Conservation (phyloP, 2,329 filamentous ascomycete species). For the Magnaporthiopsis rhizophila region DNA sequence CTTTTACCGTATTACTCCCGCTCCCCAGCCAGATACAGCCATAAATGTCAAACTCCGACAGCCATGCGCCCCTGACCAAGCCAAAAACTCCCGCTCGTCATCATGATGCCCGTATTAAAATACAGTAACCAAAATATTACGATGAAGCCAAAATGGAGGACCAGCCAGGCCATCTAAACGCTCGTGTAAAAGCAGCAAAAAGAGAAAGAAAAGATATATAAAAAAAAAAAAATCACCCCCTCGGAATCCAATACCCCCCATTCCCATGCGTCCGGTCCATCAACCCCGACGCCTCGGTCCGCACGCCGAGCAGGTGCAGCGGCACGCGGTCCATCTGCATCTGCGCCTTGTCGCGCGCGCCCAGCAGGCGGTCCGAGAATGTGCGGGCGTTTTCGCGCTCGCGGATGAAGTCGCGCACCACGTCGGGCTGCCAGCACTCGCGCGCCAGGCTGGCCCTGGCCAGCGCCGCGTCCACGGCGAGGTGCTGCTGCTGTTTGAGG, state of each 20-base stretch:
- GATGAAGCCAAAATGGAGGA: no score
- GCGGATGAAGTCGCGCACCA: slow-evolving; percentile 29
- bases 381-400: slow-evolving; percentile 32
- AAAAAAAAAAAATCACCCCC: slow-evolving; percentile 10
- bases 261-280: slow-evolving; percentile 41
- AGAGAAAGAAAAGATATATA: neutral
- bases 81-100: neutral
- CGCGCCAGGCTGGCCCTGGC: slow-evolving; percentile 35
- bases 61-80: neutral
- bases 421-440: slow-evolving; percentile 34
- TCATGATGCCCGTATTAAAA: neutral
- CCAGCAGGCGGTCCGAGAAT: slow-evolving; percentile 36
- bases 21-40: neutral
- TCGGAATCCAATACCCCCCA: slow-evolving; percentile 40
- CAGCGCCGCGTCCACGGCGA: slow-evolving; percentile 18
- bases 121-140: neutral
- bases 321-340: slow-evolving; percentile 50
- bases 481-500: neutral
- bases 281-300: slow-evolving; percentile 37
- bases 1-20: neutral
- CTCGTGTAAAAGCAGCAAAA: neutral
- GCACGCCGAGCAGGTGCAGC: slow-evolving; percentile 49
- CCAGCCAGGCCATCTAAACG: neutral
- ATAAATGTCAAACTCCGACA: neutral
- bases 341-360: slow-evolving; percentile 41